Base-by-base conservation (phyloP, 352 stramenopile genomes). In the Ophiocytium majus region DNA sequence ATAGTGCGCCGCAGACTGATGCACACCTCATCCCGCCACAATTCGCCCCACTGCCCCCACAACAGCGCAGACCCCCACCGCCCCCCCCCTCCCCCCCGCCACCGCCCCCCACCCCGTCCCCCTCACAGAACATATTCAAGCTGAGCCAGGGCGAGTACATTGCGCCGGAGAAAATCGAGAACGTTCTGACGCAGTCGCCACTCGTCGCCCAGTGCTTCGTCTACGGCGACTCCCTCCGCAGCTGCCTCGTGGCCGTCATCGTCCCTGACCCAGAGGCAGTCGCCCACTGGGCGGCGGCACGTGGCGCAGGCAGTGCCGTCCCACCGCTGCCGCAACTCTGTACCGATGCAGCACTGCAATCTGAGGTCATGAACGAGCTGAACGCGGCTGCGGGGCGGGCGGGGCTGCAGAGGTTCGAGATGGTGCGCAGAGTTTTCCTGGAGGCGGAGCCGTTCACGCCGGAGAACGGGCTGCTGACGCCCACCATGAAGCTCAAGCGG, bases 141-240 rank as follows among this genome's bases (percentile, higher is more conserved):
- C 92, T 97, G 19, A 76, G 34, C 31, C 93, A 97, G 87, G 96
- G 96, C 71, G 96, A 99, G 90, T 99, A 99, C 90, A 93, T 99
- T 1, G 95, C 96, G 0, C 90, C 96, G 1, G 96, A 99, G 90
- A 98, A 98, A 91, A 93, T 99, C 84, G 96, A 99, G 88, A 95
- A 96, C 86, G 91, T 96, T 14, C 98, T 98, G 86, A 89, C 91
- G 37, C 97, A 97, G 88, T 95, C 90, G 85, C 91, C 91, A n/a
- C 97, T 97, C 88, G 94, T 99, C 35, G 94, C 91, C 0, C 95
- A 98, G 89, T 91, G 94, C 36, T 99, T 98, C 87, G 94, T 99
- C 28, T 95, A 98, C 89, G 97, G 97, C 0, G 96, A 99, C 90
- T 98, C 95, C 33, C 92, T 97, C 17, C 93, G 98, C 90, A 97